Evolutionary conservation across 305 asterid species (phyloP), one percentile per base, ranked within the genome.

Genomic region (Fraxinus angustifolia): DNA sequence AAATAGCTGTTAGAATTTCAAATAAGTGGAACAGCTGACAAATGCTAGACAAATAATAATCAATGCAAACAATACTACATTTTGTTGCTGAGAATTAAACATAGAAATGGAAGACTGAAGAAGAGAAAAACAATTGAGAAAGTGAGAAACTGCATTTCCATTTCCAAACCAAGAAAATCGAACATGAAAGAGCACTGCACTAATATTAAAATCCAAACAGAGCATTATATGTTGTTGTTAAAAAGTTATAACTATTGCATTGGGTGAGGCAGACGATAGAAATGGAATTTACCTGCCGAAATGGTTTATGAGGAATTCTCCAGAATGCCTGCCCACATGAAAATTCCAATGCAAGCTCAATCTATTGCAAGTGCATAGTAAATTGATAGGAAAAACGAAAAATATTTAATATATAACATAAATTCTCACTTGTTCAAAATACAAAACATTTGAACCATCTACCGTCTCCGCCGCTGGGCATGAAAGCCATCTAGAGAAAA

Each of bases 381-480:
- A 73, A 70, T 34, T 53, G 76, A 67, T 58, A 48, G 45, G 79
- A 35, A 72, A 71, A 14, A 17, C 1, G 80, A 35, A 65, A 42
- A 6, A 72, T 80, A 16, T 77, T 40, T 0, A 82, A 65, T 58
- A 65, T 67, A 65, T 72, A 71, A 28, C 82, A 78, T 35, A 83
- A 74, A 38, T 67, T 83, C 78, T 76, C 50, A 89, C 99, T 93
- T 95, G 95, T 81, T 95, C 99, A 84, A 91, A 89, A 88, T 95
- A 95, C 90, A 93, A 86, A 83, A 95, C 97, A 87, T 90, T 95
- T n/a, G 99, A 91, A 83, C 97, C 99, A 87, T 95, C 99, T 73
- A 85, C 97, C 98, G 93, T 91, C 87, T 95, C 99, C 0, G 97
- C 97, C 71, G 97, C 98, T 23, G 98, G 98, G 84, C 99, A 95